Conservation (phyloP, 164 flowering plant genomes). For the Vitis rupestris region DNA sequence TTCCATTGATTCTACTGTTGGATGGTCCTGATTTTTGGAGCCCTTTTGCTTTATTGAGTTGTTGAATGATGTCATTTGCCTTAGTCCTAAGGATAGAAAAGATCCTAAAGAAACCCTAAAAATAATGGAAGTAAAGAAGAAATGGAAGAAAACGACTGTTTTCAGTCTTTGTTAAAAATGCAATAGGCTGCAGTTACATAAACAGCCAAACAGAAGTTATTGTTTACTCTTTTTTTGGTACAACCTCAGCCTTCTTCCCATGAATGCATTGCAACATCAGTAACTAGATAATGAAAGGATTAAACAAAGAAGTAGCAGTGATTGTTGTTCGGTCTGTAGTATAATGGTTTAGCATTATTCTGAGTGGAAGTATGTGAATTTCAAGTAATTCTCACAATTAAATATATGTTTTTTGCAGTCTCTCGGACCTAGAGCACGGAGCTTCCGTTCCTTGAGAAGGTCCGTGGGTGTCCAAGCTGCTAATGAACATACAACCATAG, state of each 20-base stretch:
- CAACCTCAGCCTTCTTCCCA: too few species aligned
- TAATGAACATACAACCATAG: conserved; percentile 66
- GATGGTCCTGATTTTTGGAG: not conserved
- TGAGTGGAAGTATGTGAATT: conserved; percentile 5
- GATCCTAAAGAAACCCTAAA: not conserved
- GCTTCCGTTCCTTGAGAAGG: conserved; percentile 58
- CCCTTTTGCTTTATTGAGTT: not conserved
- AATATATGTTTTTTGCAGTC: conserved; percentile 48
- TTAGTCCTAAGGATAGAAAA: not conserved
- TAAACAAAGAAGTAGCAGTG: not conserved
- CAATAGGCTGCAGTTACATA: not conserved
- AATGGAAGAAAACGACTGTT: too few species aligned
- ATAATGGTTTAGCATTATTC: not conserved
- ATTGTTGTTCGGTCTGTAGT: not conserved
- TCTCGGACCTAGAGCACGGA: conserved; percentile 51
- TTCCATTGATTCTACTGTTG: not conserved
- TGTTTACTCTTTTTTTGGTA: not conserved
- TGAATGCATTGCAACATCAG: not conserved
- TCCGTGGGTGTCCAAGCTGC: conserved; percentile 80
- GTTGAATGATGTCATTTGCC: not conserved
- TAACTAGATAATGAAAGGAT: not conserved
- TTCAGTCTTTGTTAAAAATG: too few species aligned
- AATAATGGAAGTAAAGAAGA: too few species aligned
- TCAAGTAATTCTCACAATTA: conserved; percentile 12
- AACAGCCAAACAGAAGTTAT: not conserved